A percentile compares a stretch with the other conserved stretches of the same genome.
Evolutionary conservation across 2,329 filamentous ascomycete species (phyloP).

Genomic region (Pezicula radicicola): DNA sequence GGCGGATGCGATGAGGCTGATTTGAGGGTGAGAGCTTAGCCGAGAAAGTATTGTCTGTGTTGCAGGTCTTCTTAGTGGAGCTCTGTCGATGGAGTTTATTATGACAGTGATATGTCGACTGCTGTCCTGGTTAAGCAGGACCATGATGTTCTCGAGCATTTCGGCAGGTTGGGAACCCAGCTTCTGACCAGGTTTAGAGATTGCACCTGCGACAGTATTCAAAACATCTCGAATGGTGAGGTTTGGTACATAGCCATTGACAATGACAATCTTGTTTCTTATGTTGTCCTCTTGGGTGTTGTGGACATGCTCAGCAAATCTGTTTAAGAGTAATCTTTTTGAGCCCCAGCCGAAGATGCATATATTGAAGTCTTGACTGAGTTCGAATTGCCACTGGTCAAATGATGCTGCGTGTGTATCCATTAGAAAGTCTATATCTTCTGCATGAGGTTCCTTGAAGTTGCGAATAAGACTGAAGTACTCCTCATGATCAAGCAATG

Average conservation of each 20-base stretch:
- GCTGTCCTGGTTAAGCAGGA: constrained; percentile 52
- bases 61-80: constrained; percentile 67
- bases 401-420: constrained; percentile 78
- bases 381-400: constrained; percentile 88
- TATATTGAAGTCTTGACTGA: constrained; percentile 80
- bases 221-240: constrained; percentile 68
- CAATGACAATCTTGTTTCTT: constrained; percentile 63
- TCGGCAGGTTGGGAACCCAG: constrained; percentile 53
- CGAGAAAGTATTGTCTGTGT: constrained; percentile 72
- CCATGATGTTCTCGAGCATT: constrained; percentile 65
- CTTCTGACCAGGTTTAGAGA: constrained; percentile 43
- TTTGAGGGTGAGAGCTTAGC: constrained; percentile 68
- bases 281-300: constrained; percentile 30
- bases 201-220: constrained; percentile 62
- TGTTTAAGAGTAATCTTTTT: constrained; percentile 71
- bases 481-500: constrained; percentile 84
- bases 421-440: constrained; percentile 69
- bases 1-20: constrained; percentile 75
- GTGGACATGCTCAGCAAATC: constrained; percentile 72
- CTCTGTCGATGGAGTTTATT: constrained; percentile 84
- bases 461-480: constrained; percentile 69
- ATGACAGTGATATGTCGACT: constrained; percentile 58
- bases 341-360: constrained; percentile 93
- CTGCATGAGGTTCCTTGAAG: constrained; percentile 65
- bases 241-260: constrained; percentile 78